Evolutionary conservation across 2,329 filamentous ascomycete species (phyloP).

Genomic region (Ambrosiella beaveri): DNA sequence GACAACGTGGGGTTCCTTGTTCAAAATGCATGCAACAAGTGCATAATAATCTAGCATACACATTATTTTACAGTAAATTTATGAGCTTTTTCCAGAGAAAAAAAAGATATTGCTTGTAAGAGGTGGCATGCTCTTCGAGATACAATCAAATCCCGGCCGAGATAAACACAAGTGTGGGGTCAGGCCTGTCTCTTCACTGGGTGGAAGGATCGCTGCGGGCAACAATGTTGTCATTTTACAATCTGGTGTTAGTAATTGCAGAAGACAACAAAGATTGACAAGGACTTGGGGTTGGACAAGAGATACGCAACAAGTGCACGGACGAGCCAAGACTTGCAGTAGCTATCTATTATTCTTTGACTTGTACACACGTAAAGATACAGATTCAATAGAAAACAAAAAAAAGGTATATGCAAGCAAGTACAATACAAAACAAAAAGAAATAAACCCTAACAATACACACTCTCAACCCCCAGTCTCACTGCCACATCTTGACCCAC

Average conservation of each 20-base stretch:
- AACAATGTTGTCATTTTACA: background rate
- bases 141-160: background rate
- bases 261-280: background rate
- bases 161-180: background rate
- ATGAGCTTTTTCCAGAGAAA: no score
- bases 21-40: no score
- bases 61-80: no score
- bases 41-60: no score
- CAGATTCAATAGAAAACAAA: background rate
- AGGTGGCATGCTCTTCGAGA: background rate
- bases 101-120: no score
- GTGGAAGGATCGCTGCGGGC: background rate
- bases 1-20: no score
- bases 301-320: background rate
- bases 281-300: background rate
- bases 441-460: background rate
- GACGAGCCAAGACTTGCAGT: background rate
- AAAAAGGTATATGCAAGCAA: background rate
- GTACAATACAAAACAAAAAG: background rate
- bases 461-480: background rate
- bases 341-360: background rate
- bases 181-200: background rate
- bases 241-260: background rate
- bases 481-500: constrained; percentile 26
- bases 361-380: background rate